Evolutionary conservation across 257 asterid genomes (phyloP).

Genomic region (Nemophila menziesii): DNA sequence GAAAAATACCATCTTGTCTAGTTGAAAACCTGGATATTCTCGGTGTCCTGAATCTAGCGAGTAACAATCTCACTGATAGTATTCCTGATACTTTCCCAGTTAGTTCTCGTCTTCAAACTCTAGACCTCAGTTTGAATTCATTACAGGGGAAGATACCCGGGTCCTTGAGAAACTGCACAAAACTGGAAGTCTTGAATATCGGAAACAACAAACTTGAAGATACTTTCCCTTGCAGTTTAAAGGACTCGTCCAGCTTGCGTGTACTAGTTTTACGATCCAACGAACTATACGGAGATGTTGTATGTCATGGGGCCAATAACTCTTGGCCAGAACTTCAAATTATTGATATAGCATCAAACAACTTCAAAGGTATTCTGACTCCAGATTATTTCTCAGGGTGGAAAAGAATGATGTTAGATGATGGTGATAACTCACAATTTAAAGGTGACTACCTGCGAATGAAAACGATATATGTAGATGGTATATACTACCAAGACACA

Average conservation of each 20-base stretch:
- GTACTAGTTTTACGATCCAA: constrained; percentile 13
- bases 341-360: constrained; percentile 21
- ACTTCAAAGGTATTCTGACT: constrained; percentile 9
- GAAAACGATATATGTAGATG: constrained; percentile 10
- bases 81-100: constrained; percentile 21
- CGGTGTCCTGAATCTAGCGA: constrained; percentile 28
- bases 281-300: constrained; percentile 10
- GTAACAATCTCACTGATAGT: constrained; percentile 18
- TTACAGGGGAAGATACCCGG: constrained; percentile 31
- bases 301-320: constrained; percentile 6
- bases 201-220: constrained; percentile 27
- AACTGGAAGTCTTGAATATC: constrained; percentile 8
- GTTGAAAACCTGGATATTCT: constrained; percentile 1
- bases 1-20: constrained; percentile 33
- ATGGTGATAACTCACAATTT: constrained; percentile 5
- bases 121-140: constrained; percentile 29
- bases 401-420: constrained; percentile 12
- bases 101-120: constrained; percentile 20
- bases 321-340: constrained; percentile 14
- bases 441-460: constrained; percentile 11
- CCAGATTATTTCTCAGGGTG: constrained; percentile 7
- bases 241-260: constrained; percentile 2
- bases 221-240: constrained; percentile 25
- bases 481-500: constrained; percentile 40
- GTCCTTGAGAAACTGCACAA: constrained; percentile 13